These are phyloP conservation scores for Apiotrichum gamsii DNA, from an alignment of 1,284 basidiomycete genomes.

Conservation along the genomic window DNA sequence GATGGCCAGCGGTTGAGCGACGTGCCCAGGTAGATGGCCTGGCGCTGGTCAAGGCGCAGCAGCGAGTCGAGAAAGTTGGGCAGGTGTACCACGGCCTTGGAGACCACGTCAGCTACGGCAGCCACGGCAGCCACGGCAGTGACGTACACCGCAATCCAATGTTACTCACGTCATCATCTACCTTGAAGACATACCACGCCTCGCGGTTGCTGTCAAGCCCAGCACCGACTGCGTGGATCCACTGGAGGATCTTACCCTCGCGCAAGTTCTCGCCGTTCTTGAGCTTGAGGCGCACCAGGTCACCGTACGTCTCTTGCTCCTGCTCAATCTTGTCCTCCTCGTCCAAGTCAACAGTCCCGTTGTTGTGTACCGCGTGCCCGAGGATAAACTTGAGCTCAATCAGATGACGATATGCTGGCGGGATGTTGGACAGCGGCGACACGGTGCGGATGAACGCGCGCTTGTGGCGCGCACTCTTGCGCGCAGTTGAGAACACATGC, in stretches of 20 bases:
- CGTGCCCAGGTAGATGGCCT: constrained; percentile 24
- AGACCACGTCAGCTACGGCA: too few species aligned
- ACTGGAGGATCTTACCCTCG: constrained; percentile 16
- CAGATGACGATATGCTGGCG: constrained; percentile 14
- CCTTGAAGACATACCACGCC: constrained; percentile 16
- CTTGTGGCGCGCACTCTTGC: background rate
- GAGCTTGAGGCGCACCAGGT: constrained; percentile 17
- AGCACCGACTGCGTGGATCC: constrained; percentile 31
- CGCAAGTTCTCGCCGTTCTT: constrained; percentile 17
- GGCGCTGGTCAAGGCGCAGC: constrained; percentile 10
- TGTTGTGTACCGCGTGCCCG: constrained; percentile 12
- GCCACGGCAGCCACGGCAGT: too few species aligned
- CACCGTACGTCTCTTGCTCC: constrained; percentile 18
- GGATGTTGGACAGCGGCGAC: constrained; percentile 9
- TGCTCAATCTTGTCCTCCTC: constrained; percentile 7
- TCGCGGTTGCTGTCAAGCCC: too few species aligned
- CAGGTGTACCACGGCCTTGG: constrained; percentile 20
- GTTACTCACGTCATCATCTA: constrained; percentile 22
- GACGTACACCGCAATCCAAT: too few species aligned
- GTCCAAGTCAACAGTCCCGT: constrained; percentile 19
- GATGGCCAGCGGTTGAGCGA: constrained; percentile 17
- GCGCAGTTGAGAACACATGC: constrained; percentile 30
- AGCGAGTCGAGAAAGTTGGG: constrained; percentile 23
- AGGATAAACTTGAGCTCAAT: constrained; percentile 27
- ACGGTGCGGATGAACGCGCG: constrained; percentile 20